A percentile compares a stretch with the other conserved stretches of the same genome.
Conservation (phyloP, 768 basidiomycete genomes). For the Pseudohyphozyma bogoriensis region DNA sequence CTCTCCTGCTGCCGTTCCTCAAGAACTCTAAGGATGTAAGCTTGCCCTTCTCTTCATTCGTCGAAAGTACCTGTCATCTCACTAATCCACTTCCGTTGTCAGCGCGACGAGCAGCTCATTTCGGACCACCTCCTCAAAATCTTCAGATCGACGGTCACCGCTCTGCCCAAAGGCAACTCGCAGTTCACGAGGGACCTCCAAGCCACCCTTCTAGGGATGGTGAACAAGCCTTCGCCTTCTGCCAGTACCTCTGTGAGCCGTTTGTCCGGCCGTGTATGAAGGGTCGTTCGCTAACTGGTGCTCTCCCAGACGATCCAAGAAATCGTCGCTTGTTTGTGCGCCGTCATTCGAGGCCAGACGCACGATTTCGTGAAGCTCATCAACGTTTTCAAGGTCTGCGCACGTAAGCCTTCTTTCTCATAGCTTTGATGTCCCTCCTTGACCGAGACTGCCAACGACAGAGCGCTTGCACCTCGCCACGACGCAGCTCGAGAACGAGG, state of each 20-base stretch:
- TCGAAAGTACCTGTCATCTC: not conserved
- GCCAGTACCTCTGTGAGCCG: conserved; percentile 3
- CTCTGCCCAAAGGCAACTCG: conserved; percentile 77
- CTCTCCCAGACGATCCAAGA: conserved; percentile 66
- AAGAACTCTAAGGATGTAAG: conserved; percentile 68
- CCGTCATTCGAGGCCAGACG: conserved; percentile 70
- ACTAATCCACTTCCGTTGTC: no score
- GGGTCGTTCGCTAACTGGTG: conserved; percentile 1
- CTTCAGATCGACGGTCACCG: conserved; percentile 71
- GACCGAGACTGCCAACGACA: not conserved
- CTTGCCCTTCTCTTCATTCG: not conserved
- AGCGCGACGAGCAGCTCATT: conserved; percentile 74
- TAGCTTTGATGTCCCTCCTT: not conserved
- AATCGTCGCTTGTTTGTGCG: conserved; percentile 82
- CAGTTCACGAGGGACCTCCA: conserved; percentile 85
- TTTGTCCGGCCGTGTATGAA: not conserved
- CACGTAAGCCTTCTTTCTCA: not conserved
- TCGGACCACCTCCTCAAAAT: conserved; percentile 81
- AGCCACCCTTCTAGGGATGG: conserved; percentile 72
- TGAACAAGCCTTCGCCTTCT: conserved; percentile 51
- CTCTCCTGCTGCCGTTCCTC: conserved; percentile 78
- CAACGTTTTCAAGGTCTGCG: conserved; percentile 48
- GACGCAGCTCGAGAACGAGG: conserved; percentile 40
- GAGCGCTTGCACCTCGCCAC: no score
- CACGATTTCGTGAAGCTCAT: conserved; percentile 72